Percentiles rank a stretch among this genome's conserved stretches.
These are phyloP conservation scores for Debaryomyces sp. DNA, from an alignment of 1,139 yeast species.

Conservation along the genomic window DNA sequence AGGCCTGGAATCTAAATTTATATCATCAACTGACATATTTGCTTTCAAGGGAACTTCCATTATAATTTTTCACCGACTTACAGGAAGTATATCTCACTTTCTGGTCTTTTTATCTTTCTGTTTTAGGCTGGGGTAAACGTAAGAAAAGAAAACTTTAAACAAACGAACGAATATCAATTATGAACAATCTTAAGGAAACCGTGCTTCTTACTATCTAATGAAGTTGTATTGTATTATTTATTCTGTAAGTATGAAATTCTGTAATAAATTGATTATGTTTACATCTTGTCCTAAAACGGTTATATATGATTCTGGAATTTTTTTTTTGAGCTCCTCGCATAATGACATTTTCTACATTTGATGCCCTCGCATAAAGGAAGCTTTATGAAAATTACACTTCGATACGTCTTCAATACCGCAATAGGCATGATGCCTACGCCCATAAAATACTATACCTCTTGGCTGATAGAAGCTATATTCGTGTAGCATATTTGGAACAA, in stretches of 20 bases:
- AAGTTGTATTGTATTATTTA: neutral
- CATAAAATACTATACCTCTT: neutral
- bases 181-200: neutral
- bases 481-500: neutral
- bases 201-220: neutral
- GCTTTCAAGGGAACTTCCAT: slow-evolving; percentile 1
- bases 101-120: neutral
- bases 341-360: neutral
- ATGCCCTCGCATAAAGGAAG: neutral
- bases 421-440: too few relatives aligned
- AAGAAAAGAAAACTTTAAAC: neutral
- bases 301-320: neutral
- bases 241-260: neutral
- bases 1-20: slow-evolving; percentile 11
- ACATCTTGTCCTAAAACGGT: slow-evolving; percentile 3
- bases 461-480: too few relatives aligned
- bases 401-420: neutral
- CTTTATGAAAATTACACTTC: neutral
- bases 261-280: slow-evolving; percentile 3
- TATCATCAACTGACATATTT: slow-evolving; percentile 25
- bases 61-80: neutral
- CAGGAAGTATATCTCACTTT: neutral
- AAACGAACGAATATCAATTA: neutral
- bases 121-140: neutral
- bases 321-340: neutral